These are phyloP conservation scores for Ascochyta viciae-villosae DNA, from an alignment of 2,329 filamentous ascomycete genomes.

Conservation along the genomic window DNA sequence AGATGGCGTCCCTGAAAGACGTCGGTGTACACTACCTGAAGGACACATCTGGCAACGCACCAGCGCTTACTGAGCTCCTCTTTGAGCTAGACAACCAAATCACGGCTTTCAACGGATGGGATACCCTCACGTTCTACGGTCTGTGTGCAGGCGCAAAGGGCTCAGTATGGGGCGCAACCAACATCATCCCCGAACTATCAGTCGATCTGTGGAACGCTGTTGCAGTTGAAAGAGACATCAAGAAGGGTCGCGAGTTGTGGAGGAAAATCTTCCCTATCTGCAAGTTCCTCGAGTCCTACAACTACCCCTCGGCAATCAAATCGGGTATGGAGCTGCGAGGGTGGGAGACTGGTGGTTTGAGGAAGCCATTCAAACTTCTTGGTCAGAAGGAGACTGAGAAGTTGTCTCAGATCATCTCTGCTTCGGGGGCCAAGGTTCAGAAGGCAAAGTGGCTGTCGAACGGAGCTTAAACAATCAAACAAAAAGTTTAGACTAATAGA, in stretches of 20 bases:
- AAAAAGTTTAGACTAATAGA: background rate
- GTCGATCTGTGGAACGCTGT: constrained; percentile 58
- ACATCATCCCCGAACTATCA: constrained; percentile 59
- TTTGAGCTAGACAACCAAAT: constrained; percentile 53
- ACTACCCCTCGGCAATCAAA: constrained; percentile 58
- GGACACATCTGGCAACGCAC: constrained; percentile 61
- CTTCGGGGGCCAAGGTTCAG: constrained; percentile 1
- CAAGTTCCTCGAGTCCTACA: constrained; percentile 58
- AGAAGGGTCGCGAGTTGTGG: constrained; percentile 57
- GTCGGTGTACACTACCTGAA: constrained; percentile 60
- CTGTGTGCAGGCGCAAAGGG: constrained; percentile 59
- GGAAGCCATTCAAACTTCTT: constrained; percentile 58
- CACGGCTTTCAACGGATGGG: constrained; percentile 62
- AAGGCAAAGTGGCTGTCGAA: constrained; percentile 12
- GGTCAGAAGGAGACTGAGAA: constrained; percentile 11
- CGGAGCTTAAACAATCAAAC: background rate
- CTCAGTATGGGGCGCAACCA: constrained; percentile 60
- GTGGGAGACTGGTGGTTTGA: constrained; percentile 55
- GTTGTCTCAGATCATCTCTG: constrained; percentile 6
- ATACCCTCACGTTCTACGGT: constrained; percentile 62
- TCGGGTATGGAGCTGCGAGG: constrained; percentile 59
- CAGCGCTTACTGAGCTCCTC: constrained; percentile 58
- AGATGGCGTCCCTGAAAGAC: constrained; percentile 55
- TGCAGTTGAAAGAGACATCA: constrained; percentile 53
- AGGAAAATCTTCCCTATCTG: constrained; percentile 59